Base-by-base conservation (phyloP, 2,329 filamentous ascomycete genomes). In the Pezicula radicicola region DNA sequence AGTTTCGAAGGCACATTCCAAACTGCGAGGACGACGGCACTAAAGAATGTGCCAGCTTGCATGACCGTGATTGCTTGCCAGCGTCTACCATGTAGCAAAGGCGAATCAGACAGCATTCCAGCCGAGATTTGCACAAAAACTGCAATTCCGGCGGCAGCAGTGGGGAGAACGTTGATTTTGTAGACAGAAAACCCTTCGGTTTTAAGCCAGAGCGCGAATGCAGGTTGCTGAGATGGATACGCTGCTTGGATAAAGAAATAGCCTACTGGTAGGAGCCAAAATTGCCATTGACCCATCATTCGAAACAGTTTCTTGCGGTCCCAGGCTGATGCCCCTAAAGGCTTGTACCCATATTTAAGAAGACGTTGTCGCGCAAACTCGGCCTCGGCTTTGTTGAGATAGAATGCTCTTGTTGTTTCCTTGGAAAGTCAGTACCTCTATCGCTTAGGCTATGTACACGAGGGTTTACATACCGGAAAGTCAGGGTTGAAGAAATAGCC, bases 401-500 rank as follows among this genome's bases (percentile, higher is more conserved):
- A 75, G 5, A 69, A 70, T 1, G 72, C 71, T 30, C 55, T 63
- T 1, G 68, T 72, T 9, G 66, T 74, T 39, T 65, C 21, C 21
- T 21, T 21, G 21, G 5, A 5, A 21, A 21, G 21, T 21, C 5
- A 21, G 21, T 21, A 21, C 21, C 3, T 5, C 3, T 3, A 21
- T 21, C 21, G 3, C 5, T 21, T 3, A 21, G 21, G 21, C 21
- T 21, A 21, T 21, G 5, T 21, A 5, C 21, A 21, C 5, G 21
- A 21, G 21, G 21, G 21, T 21, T 21, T 21, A 21, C 21, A 21
- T 21, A 21, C 63, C 5, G 72, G 72, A 0, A 72, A 72, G 49
- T 75, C 68, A 1, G 71, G 71, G 50, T 71, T 71, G 46, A 70
- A 61, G 6, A 75, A 35, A 56, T 76, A 76, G 21, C 78, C 78